Conservation (phyloP, 2,329 filamentous ascomycete genomes). For the Emmonsia crescens region DNA sequence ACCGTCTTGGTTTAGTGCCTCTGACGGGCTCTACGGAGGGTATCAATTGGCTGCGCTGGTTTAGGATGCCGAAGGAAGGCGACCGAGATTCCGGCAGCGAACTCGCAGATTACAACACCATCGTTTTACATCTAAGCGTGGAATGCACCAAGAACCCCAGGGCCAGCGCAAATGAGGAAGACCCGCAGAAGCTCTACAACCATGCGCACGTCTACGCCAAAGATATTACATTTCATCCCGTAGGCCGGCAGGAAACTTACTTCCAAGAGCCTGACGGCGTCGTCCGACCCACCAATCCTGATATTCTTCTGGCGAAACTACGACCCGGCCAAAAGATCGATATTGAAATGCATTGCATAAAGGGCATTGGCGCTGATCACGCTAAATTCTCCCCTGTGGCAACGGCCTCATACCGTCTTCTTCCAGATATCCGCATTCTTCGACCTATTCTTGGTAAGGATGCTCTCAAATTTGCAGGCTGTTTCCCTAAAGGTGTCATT, state of each 20-base stretch:
- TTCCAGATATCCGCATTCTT: constrained; percentile 77
- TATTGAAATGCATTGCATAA: constrained; percentile 84
- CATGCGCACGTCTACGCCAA: constrained; percentile 73
- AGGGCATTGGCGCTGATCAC: constrained; percentile 87
- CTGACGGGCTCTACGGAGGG: constrained; percentile 70
- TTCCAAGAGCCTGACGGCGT: constrained; percentile 49
- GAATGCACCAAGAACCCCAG: constrained; percentile 70
- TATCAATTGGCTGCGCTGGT: constrained; percentile 74
- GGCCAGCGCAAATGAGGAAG: constrained; percentile 60
- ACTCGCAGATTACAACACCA: constrained; percentile 72
- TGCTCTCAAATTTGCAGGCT: constrained; percentile 77
- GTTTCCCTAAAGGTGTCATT: constrained; percentile 85
- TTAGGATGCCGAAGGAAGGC: constrained; percentile 58
- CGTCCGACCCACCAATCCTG: constrained; percentile 72
- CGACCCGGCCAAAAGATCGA: constrained; percentile 80
- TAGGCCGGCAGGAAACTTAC: constrained; percentile 58
- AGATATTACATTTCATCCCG: constrained; percentile 65
- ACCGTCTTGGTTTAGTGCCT: constrained; percentile 81
- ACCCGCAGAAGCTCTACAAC: constrained; percentile 74
- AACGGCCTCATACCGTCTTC: constrained; percentile 81
- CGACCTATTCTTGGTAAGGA: constrained; percentile 76
- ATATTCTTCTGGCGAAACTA: constrained; percentile 90
- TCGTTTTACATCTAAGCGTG: constrained; percentile 64
- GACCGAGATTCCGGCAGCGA: constrained; percentile 42
- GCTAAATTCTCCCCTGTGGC: constrained; percentile 96